phyloP scores from a whole-genome alignment of 257 asterid species.

The Nicotiana undulata region DNA sequence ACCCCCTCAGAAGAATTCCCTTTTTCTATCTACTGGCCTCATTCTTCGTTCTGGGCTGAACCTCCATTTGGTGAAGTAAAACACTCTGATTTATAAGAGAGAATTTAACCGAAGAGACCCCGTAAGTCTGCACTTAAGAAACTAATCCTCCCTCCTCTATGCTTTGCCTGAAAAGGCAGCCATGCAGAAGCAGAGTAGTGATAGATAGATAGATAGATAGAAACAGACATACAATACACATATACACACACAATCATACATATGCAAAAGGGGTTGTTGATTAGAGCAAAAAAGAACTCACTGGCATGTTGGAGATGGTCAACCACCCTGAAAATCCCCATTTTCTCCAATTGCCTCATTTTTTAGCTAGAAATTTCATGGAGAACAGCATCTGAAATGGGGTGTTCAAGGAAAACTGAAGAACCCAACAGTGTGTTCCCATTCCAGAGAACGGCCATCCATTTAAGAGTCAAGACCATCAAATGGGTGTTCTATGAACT shows the following conservation, averaged over 20 bases:
- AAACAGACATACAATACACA: background rate
- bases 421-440: too few relatives aligned
- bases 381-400: too few relatives aligned
- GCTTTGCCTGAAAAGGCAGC: background rate
- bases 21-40: background rate
- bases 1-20: background rate
- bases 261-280: background rate
- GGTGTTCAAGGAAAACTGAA: too few relatives aligned
- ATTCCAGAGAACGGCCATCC: too few relatives aligned
- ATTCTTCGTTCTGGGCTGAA: background rate
- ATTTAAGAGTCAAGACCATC: too few relatives aligned
- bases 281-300: too few relatives aligned
- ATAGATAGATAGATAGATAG: background rate
- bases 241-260: background rate
- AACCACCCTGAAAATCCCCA: too few relatives aligned
- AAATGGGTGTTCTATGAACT: too few relatives aligned
- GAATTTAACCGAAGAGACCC: background rate
- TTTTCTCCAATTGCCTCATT: too few relatives aligned
- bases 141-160: background rate
- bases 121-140: background rate
- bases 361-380: too few relatives aligned
- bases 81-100: background rate
- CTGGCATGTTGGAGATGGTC: too few relatives aligned
- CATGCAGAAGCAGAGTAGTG: background rate
- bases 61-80: background rate